Percentiles rank a stretch among this genome's conserved stretches.
Conservation (phyloP, 2,329 filamentous ascomycete species). For the Diaporthe amygdali region DNA sequence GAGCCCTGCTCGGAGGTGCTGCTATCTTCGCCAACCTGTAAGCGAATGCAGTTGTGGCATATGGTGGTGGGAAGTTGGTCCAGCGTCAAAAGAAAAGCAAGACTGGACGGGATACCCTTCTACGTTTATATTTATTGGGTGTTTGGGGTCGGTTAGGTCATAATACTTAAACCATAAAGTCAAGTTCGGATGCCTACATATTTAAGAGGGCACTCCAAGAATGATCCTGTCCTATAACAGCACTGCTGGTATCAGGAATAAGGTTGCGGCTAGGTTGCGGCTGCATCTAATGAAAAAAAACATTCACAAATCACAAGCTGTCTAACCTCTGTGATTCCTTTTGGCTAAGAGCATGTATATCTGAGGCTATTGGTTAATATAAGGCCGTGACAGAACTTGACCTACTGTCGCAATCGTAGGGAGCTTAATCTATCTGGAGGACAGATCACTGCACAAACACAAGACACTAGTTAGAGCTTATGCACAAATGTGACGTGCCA, state of each 20-base stretch:
- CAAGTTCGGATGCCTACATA: not conserved
- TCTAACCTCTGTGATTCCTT: too few relatives aligned
- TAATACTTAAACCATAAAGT: not conserved
- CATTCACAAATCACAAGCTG: not conserved
- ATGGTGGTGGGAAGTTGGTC: not conserved
- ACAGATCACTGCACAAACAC: too few relatives aligned
- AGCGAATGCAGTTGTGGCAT: not conserved
- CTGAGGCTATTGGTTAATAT: too few relatives aligned
- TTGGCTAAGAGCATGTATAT: too few relatives aligned
- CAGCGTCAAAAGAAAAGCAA: not conserved
- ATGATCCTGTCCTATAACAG: not conserved
- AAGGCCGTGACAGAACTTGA: too few relatives aligned
- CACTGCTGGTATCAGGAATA: not conserved
- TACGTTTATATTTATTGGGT: slow-evolving; percentile 9
- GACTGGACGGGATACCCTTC: slow-evolving; percentile 10
- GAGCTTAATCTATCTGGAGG: too few relatives aligned
- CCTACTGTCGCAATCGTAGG: too few relatives aligned
- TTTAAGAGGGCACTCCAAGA: not conserved
- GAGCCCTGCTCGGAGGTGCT: slow-evolving; percentile 52
- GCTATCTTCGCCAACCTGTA: slow-evolving; percentile 51
- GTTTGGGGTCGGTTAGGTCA: not conserved
- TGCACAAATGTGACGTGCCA: too few relatives aligned
- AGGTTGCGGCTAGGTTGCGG: not conserved
- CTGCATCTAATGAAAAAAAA: not conserved
- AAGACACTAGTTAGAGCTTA: too few relatives aligned